A percentile compares a stretch with the other conserved stretches of the same genome.
Evolutionary conservation across 2,329 filamentous ascomycete genomes (phyloP).

Genomic region (Cercospora sesami): DNA sequence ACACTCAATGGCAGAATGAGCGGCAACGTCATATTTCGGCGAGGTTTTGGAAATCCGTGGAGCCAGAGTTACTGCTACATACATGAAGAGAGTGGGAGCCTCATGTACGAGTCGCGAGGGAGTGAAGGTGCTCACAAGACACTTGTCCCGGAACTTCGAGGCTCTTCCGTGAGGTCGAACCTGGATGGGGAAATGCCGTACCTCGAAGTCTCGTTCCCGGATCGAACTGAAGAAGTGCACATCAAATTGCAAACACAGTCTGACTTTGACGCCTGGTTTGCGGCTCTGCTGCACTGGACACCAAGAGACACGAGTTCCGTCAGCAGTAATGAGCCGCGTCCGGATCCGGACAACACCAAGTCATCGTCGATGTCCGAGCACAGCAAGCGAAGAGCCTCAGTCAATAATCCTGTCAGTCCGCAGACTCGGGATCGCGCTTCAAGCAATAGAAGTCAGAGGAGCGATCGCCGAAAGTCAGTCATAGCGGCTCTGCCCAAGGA

Average conservation of each 20-base stretch:
- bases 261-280: constrained; percentile 77
- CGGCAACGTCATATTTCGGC: constrained; percentile 72
- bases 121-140: constrained; percentile 64
- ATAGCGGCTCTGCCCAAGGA: constrained; percentile 61
- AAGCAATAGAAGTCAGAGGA: constrained; percentile 32
- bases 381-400: constrained; percentile 27
- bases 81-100: constrained; percentile 70
- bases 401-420: constrained; percentile 24
- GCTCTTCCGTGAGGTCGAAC: constrained; percentile 64
- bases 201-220: constrained; percentile 54
- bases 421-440: constrained; percentile 31
- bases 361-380: constrained; percentile 22
- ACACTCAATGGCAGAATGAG: constrained; percentile 76
- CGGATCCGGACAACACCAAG: constrained; percentile 25
- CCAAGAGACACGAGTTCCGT: constrained; percentile 41
- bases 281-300: constrained; percentile 75
- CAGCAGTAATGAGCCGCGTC: constrained; percentile 25
- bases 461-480: constrained; percentile 48
- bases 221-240: constrained; percentile 61
- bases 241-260: constrained; percentile 64
- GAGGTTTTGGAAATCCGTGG: constrained; percentile 64
- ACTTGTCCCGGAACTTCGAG: constrained; percentile 71
- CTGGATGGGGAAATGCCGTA: constrained; percentile 52
- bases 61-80: constrained; percentile 72
- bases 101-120: constrained; percentile 73